Percentiles rank a stretch among this genome's conserved stretches.
phyloP scores from a whole-genome alignment of 2,329 filamentous ascomycete species.

The Penicillium sp. region DNA sequence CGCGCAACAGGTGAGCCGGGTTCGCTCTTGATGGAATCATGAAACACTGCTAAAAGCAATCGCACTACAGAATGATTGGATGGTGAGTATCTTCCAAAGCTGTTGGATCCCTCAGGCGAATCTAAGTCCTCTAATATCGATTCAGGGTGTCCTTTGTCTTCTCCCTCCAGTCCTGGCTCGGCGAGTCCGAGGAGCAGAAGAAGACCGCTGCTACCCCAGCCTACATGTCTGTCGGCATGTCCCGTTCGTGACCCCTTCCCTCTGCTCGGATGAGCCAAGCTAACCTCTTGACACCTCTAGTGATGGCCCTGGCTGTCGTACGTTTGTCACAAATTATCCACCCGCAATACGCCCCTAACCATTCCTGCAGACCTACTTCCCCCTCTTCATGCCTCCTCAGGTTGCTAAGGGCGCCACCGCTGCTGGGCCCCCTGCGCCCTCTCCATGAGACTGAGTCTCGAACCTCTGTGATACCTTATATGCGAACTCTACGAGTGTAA shows the following conservation, averaged over 20 bases:
- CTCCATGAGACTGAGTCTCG: constrained; percentile 40
- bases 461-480: constrained; percentile 9
- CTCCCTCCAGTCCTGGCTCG: constrained; percentile 46
- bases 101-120: neutral
- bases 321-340: constrained; percentile 17
- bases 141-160: constrained; percentile 46
- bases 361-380: constrained; percentile 55
- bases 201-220: constrained; percentile 64
- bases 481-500: constrained; percentile 5
- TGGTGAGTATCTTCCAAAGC: constrained; percentile 44
- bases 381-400: constrained; percentile 58
- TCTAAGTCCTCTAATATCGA: constrained; percentile 13
- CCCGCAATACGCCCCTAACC: constrained; percentile 9
- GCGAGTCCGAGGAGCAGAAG: constrained; percentile 47
- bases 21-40: constrained; percentile 9
- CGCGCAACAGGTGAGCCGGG: constrained; percentile 67
- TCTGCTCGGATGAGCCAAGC: neutral
- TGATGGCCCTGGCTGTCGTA: constrained; percentile 55
- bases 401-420: constrained; percentile 35
- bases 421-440: constrained; percentile 43
- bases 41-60: constrained; percentile 1
- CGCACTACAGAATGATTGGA: constrained; percentile 53
- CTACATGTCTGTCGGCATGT: constrained; percentile 73
- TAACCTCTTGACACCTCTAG: constrained; percentile 35
- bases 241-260: constrained; percentile 50